phyloP scores from a whole-genome alignment of 805 yeast genomes.

The Wickerhamomyces pijperi region DNA sequence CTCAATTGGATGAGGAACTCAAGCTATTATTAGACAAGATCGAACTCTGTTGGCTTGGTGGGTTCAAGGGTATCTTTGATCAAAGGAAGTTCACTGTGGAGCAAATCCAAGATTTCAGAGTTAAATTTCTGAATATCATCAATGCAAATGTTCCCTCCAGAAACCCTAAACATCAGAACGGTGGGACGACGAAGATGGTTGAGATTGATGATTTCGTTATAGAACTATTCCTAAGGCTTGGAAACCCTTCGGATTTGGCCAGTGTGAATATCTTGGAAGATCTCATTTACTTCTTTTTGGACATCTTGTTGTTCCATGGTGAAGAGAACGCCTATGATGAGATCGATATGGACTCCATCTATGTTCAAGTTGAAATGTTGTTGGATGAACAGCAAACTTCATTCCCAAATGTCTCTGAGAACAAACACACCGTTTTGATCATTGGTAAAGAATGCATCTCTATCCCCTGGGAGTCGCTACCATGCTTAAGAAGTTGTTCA shows the following conservation, averaged over 20 bases:
- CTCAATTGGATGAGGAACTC: constrained; percentile 46
- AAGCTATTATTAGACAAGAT: constrained; percentile 40
- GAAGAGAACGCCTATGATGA: constrained; percentile 56
- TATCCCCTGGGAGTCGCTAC: constrained; percentile 87
- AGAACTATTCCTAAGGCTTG: constrained; percentile 39
- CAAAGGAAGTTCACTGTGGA: constrained; percentile 18
- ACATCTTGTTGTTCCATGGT: constrained; percentile 50
- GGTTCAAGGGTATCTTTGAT: constrained; percentile 55
- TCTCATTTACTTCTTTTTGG: constrained; percentile 50
- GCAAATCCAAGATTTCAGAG: constrained; percentile 23
- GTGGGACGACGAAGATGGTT: constrained; percentile 7
- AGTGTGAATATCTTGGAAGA: constrained; percentile 43
- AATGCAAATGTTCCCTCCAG: constrained; percentile 39
- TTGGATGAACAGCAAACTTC: constrained; percentile 23
- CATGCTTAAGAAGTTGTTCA: constrained; percentile 40
- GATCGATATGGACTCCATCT: constrained; percentile 45
- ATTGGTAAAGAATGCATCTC: constrained; percentile 54
- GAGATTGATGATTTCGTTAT: constrained; percentile 35
- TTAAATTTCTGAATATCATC: constrained; percentile 27
- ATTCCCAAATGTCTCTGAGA: constrained; percentile 4
- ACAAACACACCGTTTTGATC: constrained; percentile 53
- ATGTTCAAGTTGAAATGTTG: constrained; percentile 38
- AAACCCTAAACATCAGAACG: constrained; percentile 23
- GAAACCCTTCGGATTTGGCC: constrained; percentile 22
- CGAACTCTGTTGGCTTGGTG: constrained; percentile 68